Base-by-base conservation (phyloP, 441 rosid genomes). In the Theobroma grandiflorum region DNA sequence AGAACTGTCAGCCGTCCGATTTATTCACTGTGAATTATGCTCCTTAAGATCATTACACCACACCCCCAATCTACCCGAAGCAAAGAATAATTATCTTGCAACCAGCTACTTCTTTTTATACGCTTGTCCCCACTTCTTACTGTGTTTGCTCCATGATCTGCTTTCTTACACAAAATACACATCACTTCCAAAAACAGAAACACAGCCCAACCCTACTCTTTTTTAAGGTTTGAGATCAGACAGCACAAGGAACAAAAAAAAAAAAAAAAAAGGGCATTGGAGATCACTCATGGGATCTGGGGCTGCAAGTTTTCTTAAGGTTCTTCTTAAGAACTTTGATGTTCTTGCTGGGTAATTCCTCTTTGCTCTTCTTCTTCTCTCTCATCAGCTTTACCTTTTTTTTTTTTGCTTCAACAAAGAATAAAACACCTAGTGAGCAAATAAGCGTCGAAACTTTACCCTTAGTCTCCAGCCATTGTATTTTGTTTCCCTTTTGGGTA, bases 311-410 rank as follows among this genome's bases (percentile, higher is more conserved):
- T 92, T 96, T 78, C 65, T 96, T 66, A 91, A 89, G 85, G 93
- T 96, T 81, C 77, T 95, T 74, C 86, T 91, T 68, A 87, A 89
- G 78, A 96, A 95, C 93, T 91, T 94, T 55, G 98, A 96, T 86
- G 93, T 95, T 88, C 96, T 96, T 89, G 97, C 98, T 83, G 92
- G 95, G 99, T 94, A 53, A 37, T 45, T 50, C 71, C 4, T 57
- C 37, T 45, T 71, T 37, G 33, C 45, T 10, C 43, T n/a, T 57
- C 38, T 65, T 14, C 15, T 8, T 57, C 33, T 42, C 65, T 22
- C n/a, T 38, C n/a, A n/a, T 52, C 26, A 38, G 58, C 52, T 75
- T 14, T 11, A 26, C 67, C 38, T 50, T 72, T 49, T 38, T 37
- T 43, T 8, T 31, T 31, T 55, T 55, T 55, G 20, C 62, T 57